phyloP scores from a whole-genome alignment of 164 flowering plant species.

The Warburgia ugandensis region DNA sequence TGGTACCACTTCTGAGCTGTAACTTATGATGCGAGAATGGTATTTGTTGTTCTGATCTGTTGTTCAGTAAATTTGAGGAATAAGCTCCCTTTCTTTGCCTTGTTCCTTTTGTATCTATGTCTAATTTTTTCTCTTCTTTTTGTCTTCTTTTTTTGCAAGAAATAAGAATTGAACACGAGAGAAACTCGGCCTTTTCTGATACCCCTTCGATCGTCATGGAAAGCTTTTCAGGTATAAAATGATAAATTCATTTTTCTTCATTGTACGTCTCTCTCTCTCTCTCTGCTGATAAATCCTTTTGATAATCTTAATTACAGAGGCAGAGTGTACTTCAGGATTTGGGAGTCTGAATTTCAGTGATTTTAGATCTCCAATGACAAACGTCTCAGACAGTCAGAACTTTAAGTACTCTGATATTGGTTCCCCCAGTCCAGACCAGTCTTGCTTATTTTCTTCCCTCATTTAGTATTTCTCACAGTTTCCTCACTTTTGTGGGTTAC shows the following conservation, averaged over 20 bases:
- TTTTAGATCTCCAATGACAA: slow-evolving; percentile 19
- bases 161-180: slow-evolving; percentile 8
- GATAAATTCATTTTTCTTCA: background rate
- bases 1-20: background rate
- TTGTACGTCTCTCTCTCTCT: background rate
- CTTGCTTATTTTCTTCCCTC: background rate
- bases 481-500: background rate
- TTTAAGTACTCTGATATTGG: slow-evolving; percentile 23
- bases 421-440: background rate
- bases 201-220: slow-evolving; percentile 5
- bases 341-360: slow-evolving; percentile 16
- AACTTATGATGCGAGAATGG: slow-evolving; percentile 7
- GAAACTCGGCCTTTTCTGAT: slow-evolving; percentile 6
- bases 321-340: slow-evolving; percentile 12
- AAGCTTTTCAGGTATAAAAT: slow-evolving; percentile 13
- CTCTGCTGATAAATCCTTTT: background rate
- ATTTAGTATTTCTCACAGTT: background rate
- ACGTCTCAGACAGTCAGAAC: slow-evolving; percentile 15
- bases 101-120: background rate
- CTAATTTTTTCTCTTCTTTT: background rate
- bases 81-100: background rate
- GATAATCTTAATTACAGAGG: slow-evolving; percentile 19
- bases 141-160: slow-evolving; percentile 3
- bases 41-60: background rate
- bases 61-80: too few species aligned